Evolutionary conservation across 2,329 filamentous ascomycete genomes (phyloP), one percentile per base, ranked within the genome.

Genomic region (Pseudonectria buxi): DNA sequence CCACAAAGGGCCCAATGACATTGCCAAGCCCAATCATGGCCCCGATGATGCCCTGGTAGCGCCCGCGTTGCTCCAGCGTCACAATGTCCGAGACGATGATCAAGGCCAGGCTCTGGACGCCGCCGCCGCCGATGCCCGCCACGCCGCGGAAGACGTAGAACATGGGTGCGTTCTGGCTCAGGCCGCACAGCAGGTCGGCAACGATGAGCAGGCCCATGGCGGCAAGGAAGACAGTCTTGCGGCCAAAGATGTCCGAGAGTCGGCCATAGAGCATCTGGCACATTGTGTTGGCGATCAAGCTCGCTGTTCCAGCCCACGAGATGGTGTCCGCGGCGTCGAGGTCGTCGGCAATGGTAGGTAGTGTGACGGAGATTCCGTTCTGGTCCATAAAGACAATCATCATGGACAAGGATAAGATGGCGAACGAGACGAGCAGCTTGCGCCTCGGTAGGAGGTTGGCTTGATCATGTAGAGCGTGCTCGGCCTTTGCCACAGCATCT

Each of bases 191-290:
- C 32, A 83, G 54, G 49, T 80, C 76, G 2, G 71, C 72, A 11
- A 81, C 37, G 7, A 67, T 64, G 5, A 83, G 58, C 10, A 78
- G 54, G 0, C 61, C 61, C 7, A 79, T 55, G 2, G 72, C 71
- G 2, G 62, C 64, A 3, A 82, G 50, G 33, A 75, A 72, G 6
- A 81, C 64, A 7, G 68, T 63, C 51, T 81, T 81, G 13, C 77
- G 67, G 14, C 76, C 75, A 33, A 79, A 69, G 1, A 80, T 71
- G 53, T 81, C 76, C 1, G 75, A 78, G 3, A 80, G 47, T 3
- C 76, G 67, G 14, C 78, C 77, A 50, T 81, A 81, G 0, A 83
- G 64, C 40, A 81, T 74, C 44, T 78, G 77, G 44, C 81, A 82
- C 24, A 74, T 71, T 0, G 78, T 81, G 39, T 72, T 74, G 22